phyloP scores from a whole-genome alignment of 306 rosid genomes.

The Rosa multiflora region DNA sequence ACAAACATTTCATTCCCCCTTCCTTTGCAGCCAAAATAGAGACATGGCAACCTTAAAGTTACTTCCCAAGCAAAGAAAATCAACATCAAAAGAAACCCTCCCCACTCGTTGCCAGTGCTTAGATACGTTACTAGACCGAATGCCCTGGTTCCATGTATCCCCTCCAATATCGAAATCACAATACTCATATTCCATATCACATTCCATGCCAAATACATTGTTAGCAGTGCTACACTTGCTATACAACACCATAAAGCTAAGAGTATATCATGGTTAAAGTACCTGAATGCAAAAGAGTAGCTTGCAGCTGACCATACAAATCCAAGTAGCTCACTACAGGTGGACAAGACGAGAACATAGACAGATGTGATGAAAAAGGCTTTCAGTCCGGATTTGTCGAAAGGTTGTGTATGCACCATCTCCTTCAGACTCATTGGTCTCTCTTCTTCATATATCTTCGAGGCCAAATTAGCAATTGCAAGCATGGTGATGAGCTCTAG shows the following conservation, averaged over 20 bases:
- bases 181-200: constrained; percentile 56
- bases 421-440: constrained; percentile 16
- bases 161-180: constrained; percentile 55
- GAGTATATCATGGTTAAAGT: not conserved
- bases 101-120: constrained; percentile 36
- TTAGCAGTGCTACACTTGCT: constrained; percentile 26
- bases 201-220: constrained; percentile 51
- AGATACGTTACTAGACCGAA: constrained; percentile 39
- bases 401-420: not conserved
- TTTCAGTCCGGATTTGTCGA: constrained; percentile 2
- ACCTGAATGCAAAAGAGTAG: not conserved
- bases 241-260: constrained; percentile 21
- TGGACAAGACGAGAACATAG: constrained; percentile 16
- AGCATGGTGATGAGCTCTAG: constrained; percentile 17
- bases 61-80: constrained; percentile 49
- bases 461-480: constrained; percentile 12
- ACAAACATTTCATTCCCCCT: constrained; percentile 28
- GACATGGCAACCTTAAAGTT: constrained; percentile 37
- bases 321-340: constrained; percentile 18
- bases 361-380: constrained; percentile 12
- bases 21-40: constrained; percentile 36
- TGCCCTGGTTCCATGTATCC: constrained; percentile 41
- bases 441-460: constrained; percentile 21
- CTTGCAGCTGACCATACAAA: constrained; percentile 17
- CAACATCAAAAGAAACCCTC: constrained; percentile 50